Base-by-base conservation (phyloP, 139 green algal species). In the Ettlia oleoabundans region DNA sequence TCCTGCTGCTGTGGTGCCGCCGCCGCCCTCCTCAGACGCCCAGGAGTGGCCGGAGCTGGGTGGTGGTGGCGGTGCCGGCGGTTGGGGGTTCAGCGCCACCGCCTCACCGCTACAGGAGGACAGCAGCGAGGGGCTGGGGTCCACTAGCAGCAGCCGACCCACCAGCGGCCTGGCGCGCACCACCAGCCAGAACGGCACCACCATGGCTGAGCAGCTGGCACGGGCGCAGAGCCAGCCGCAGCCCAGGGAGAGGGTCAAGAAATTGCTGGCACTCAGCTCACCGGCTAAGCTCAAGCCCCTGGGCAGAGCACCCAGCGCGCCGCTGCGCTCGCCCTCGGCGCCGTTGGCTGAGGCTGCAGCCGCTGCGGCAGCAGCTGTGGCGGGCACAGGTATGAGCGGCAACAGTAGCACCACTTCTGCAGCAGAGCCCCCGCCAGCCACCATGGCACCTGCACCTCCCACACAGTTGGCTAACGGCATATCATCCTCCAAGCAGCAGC, bases 191-290 rank as follows among this genome's bases (percentile, higher is more conserved):
- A 71, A 72, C 24, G 37, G 58, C 24, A 24, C 33, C 10, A 85
- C 86, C 4, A 90, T 89, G 86, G 86, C 86, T 28, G 84, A 86
- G 80, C 79, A 90, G 84, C 62, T 89, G 40, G 80, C 81, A 7
- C 64, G 76, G 0, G 80, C 86, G 37, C 32, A 63, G 28, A 81
- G 33, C 69, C 38, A 52, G n/a, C 67, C 63, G 0, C 37, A 53
- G 38, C 38, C 55, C 15, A 28, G 24, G 22, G 41, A 80, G 73
- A 37, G 42, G 74, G 15, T 15, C 13, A 88, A 81, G 82, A 88
- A 89, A 62, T 66, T 89, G 58, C 52, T 82, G 2, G 61, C 85
- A 3, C 43, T 82, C 19, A 65, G 70, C 70, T 83, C 83, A 2
- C 64, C 84, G 7, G 74, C 43, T 62, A 88, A 89, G 47, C 67